Conservation (phyloP, 2,329 filamentous ascomycete genomes). For the Podosphaera leucotricha region DNA sequence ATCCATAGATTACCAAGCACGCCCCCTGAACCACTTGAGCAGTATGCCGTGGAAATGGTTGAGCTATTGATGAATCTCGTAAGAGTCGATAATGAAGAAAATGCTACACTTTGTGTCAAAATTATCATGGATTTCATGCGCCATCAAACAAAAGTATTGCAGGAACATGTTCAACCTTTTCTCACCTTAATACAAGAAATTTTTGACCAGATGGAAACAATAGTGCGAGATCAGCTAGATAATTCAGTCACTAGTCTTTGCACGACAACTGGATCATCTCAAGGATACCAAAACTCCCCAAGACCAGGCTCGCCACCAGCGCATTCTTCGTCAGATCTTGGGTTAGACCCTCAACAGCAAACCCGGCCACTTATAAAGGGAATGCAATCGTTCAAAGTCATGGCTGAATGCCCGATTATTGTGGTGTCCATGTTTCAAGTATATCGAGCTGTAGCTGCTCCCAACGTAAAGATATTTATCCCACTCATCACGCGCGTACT, state of each 20-base stretch:
- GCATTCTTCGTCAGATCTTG: conserved; percentile 50
- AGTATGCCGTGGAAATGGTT: conserved; percentile 69
- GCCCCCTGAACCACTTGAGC: conserved; percentile 61
- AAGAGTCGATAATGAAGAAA: conserved; percentile 87
- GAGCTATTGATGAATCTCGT: conserved; percentile 78
- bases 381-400: conserved; percentile 97
- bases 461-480: conserved; percentile 80
- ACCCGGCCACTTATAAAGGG: conserved; percentile 64
- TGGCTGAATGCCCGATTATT: conserved; percentile 94
- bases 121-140: conserved; percentile 93
- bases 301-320: conserved; percentile 75
- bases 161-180: conserved; percentile 70
- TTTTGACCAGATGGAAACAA: conserved; percentile 82
- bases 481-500: conserved; percentile 83
- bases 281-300: conserved; percentile 56
- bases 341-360: conserved; percentile 58
- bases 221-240: conserved; percentile 89
- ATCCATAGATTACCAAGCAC: conserved; percentile 62
- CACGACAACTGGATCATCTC: conserved; percentile 40
- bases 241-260: conserved; percentile 41
- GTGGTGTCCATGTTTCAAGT: conserved; percentile 96
- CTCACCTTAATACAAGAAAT: conserved; percentile 82
- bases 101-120: conserved; percentile 95
- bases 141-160: conserved; percentile 65
- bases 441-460: conserved; percentile 53